Percentiles rank a stretch among this genome's conserved stretches.
Evolutionary conservation across 495 filamentous ascomycete species (phyloP).

Genomic region (Talaromyces adpressus): DNA sequence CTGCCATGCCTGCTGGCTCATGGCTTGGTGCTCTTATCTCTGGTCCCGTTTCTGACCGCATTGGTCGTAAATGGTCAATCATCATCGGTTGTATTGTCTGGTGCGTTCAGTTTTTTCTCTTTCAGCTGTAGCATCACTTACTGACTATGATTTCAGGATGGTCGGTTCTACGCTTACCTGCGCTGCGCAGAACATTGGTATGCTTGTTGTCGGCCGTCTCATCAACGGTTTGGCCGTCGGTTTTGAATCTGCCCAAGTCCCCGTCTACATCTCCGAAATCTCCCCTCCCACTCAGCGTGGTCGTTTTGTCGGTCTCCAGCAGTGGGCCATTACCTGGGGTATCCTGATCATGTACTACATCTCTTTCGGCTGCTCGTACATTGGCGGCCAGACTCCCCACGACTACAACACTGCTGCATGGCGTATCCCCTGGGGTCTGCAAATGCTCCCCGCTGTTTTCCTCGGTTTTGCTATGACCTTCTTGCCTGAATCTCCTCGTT

Average conservation of each 20-base stretch:
- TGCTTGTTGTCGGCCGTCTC: conserved; percentile 67
- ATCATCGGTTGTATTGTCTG: conserved; percentile 57
- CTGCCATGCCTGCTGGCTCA: conserved; percentile 69
- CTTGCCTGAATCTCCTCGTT: conserved; percentile 71
- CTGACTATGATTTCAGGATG: conserved; percentile 24
- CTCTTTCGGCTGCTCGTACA: conserved; percentile 66
- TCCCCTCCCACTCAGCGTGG: conserved; percentile 64
- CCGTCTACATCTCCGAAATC: conserved; percentile 72
- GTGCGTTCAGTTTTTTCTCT: conserved; percentile 28
- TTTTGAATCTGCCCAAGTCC: conserved; percentile 72
- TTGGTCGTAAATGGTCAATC: conserved; percentile 63
- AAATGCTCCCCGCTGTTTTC: conserved; percentile 63
- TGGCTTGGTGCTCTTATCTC: conserved; percentile 65
- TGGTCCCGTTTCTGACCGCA: conserved; percentile 56
- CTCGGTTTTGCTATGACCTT: conserved; percentile 56
- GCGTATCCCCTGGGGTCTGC: conserved; percentile 69
- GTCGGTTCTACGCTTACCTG: conserved; percentile 63
- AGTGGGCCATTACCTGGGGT: conserved; percentile 78
- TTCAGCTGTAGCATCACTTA: neutral
- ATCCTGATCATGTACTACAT: conserved; percentile 79
- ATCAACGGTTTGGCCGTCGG: conserved; percentile 74
- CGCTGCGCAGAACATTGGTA: conserved; percentile 64
- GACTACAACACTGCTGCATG: conserved; percentile 48
- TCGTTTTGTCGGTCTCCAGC: conserved; percentile 62
- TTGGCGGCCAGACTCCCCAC: conserved; percentile 31